A percentile compares a stretch with the other conserved stretches of the same genome.
Evolutionary conservation across 306 rosid genomes (phyloP).

Genomic region (Coriaria nepalensis): DNA sequence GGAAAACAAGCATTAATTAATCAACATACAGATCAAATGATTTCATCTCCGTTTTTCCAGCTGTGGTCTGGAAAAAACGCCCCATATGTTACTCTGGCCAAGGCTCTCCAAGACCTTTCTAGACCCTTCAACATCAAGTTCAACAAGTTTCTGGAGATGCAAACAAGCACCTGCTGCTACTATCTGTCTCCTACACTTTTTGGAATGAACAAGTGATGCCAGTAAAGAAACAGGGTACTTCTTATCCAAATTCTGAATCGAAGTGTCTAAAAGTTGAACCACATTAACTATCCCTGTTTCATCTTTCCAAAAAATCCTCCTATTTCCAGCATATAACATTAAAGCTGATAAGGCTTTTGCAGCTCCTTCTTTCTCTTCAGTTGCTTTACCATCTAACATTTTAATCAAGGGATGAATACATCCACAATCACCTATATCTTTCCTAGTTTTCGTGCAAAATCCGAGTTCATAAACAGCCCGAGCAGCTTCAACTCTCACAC

Average conservation of each 20-base stretch:
- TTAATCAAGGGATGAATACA: slow-evolving; percentile 42
- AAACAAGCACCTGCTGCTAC: slow-evolving; percentile 61
- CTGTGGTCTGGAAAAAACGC: slow-evolving; percentile 72
- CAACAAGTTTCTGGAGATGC: slow-evolving; percentile 57
- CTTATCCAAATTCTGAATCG: slow-evolving; percentile 51
- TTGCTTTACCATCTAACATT: slow-evolving; percentile 87
- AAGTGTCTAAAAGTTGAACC: slow-evolving; percentile 70
- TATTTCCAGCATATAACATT: slow-evolving; percentile 28
- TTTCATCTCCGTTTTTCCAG: slow-evolving; percentile 18
- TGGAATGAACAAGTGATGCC: slow-evolving; percentile 45
- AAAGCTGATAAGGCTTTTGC: slow-evolving; percentile 60
- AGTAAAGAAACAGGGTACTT: slow-evolving; percentile 65
- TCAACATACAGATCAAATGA: slow-evolving; percentile 30
- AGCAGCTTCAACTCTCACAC: slow-evolving; percentile 59
- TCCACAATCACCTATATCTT: slow-evolving; percentile 77
- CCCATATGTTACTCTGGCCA: slow-evolving; percentile 83
- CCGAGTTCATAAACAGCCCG: slow-evolving; percentile 55
- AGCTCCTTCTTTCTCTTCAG: slow-evolving; percentile 69
- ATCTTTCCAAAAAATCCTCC: slow-evolving; percentile 46
- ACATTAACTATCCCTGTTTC: slow-evolving; percentile 53
- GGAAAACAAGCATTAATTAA: slow-evolving; percentile 12
- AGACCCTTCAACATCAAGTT: slow-evolving; percentile 62
- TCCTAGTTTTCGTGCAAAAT: slow-evolving; percentile 39
- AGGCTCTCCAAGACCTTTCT: slow-evolving; percentile 74
- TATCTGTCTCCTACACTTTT: slow-evolving; percentile 69